Percentiles rank a stretch among this genome's conserved stretches.
phyloP scores from a whole-genome alignment of 2,329 filamentous ascomycete genomes.

The Ilyonectria destructans region DNA sequence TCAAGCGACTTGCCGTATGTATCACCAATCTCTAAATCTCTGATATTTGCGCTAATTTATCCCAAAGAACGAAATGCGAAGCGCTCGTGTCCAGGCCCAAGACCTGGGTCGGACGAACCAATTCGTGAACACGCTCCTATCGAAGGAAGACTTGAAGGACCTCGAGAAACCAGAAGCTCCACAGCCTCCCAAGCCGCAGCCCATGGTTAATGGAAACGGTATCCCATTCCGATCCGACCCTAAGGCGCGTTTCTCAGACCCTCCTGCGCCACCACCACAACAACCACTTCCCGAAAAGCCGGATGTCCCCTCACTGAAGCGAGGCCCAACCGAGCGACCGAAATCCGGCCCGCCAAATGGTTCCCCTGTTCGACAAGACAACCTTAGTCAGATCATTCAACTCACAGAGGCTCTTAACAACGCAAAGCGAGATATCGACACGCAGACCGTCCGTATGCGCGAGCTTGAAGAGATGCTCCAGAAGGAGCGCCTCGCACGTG shows the following conservation, averaged over 20 bases:
- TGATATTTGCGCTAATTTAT: constrained; percentile 41
- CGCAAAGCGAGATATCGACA: constrained; percentile 89
- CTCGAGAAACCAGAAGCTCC: constrained; percentile 66
- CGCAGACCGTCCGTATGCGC: constrained; percentile 84
- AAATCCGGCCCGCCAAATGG: constrained; percentile 69
- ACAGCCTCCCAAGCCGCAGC: constrained; percentile 65
- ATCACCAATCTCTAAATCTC: neutral
- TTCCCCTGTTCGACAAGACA: constrained; percentile 74
- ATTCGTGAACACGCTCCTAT: constrained; percentile 84
- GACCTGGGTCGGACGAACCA: constrained; percentile 88
- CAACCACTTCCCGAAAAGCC: constrained; percentile 96
- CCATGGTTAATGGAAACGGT: constrained; percentile 67
- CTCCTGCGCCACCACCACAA: constrained; percentile 92
- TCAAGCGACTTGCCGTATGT: constrained; percentile 72
- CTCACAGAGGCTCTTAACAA: constrained; percentile 88
- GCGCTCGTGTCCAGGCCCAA: constrained; percentile 88
- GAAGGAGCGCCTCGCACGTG: constrained; percentile 85
- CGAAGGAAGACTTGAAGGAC: constrained; percentile 78
- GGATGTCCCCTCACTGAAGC: constrained; percentile 82
- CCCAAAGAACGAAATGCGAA: constrained; percentile 87
- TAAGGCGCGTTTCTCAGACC: constrained; percentile 91
- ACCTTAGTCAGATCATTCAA: constrained; percentile 82
- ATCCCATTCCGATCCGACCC: constrained; percentile 78
- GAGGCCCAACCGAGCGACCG: constrained; percentile 82
- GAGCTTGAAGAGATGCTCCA: constrained; percentile 83